Conservation (phyloP, 352 stramenopile species). For the Peronospora destructor region DNA sequence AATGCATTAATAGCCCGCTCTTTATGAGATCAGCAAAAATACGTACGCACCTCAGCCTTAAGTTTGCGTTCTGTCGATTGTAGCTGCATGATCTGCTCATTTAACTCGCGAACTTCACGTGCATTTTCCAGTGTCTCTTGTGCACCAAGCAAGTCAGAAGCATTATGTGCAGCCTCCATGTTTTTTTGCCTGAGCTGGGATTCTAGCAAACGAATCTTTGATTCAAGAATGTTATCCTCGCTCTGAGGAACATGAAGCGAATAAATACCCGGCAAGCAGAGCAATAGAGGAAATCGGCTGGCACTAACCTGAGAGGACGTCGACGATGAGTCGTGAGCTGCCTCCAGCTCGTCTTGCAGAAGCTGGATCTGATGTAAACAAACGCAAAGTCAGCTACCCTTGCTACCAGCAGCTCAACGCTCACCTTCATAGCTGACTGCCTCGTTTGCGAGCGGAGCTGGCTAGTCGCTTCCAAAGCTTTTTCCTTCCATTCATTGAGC, state of each 20-base stretch:
- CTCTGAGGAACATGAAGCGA: slow-evolving; percentile 32
- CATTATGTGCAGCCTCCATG: slow-evolving; percentile 37
- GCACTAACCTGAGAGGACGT: slow-evolving; percentile 33
- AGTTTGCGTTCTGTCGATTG: slow-evolving; percentile 55
- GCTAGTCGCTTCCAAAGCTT: slow-evolving; percentile 47
- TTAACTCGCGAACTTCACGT: slow-evolving; percentile 43
- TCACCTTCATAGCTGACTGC: slow-evolving; percentile 53
- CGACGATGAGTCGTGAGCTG: slow-evolving; percentile 30
- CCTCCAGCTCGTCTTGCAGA: slow-evolving; percentile 52
- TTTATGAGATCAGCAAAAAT: not conserved
- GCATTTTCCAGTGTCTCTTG: slow-evolving; percentile 44
- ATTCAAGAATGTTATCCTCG: slow-evolving; percentile 53
- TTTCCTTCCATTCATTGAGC: slow-evolving; percentile 66
- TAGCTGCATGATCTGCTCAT: slow-evolving; percentile 53
- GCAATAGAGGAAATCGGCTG: not conserved
- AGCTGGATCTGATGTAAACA: slow-evolving; percentile 43
- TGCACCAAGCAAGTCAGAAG: slow-evolving; percentile 39
- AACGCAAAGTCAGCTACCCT: not conserved
- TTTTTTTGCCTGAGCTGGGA: slow-evolving; percentile 59
- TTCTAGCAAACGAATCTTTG: slow-evolving; percentile 59
- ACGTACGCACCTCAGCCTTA: slow-evolving; percentile 52
- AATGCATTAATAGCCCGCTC: not conserved
- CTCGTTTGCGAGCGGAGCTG: slow-evolving; percentile 37
- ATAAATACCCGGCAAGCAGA: slow-evolving; percentile 20
- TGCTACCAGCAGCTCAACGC: not conserved